A percentile compares a stretch with the other conserved stretches of the same genome.
Evolutionary conservation across 179 eudicot genomes (phyloP).

Genomic region (Silene coronaria): DNA sequence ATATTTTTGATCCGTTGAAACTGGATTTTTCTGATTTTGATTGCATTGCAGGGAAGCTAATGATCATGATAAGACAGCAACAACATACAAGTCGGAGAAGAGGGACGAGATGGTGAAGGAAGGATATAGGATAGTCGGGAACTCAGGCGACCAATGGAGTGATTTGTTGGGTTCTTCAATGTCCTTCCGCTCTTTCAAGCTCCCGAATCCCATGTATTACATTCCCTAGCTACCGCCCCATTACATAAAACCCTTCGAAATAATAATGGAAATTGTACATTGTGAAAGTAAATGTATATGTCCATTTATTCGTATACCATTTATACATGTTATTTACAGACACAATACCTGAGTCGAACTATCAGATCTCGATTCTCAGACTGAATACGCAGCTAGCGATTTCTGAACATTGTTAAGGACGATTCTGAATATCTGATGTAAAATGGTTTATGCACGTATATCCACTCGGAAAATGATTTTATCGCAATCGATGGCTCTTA

Average conservation of each 20-base stretch:
- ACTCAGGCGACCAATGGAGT: slow-evolving; percentile 92
- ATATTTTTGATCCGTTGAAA: neutral
- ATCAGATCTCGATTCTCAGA: neutral
- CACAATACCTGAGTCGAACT: neutral
- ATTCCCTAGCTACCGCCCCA: slow-evolving; percentile 31
- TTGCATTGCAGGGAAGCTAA: slow-evolving; percentile 39
- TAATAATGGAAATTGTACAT: slow-evolving; percentile 15
- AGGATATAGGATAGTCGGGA: slow-evolving; percentile 65
- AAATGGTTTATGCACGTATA: neutral
- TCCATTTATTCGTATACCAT: neutral
- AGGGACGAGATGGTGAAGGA: slow-evolving; percentile 56
- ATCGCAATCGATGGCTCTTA: neutral
- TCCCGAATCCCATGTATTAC: slow-evolving; percentile 88
- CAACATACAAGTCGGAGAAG: slow-evolving; percentile 62
- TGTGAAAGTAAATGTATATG: slow-evolving; percentile 1
- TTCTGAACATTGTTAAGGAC: neutral
- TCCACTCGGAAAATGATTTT: neutral
- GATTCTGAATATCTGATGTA: neutral
- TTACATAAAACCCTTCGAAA: neutral
- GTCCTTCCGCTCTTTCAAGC: slow-evolving; percentile 69
- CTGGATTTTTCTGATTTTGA: neutral
- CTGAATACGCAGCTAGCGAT: neutral
- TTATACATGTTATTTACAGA: neutral
- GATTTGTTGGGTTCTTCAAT: slow-evolving; percentile 59
- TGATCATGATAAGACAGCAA: slow-evolving; percentile 58